Evolutionary conservation across 2,329 filamentous ascomycete species (phyloP), one percentile per base, ranked within the genome.

Genomic region (Apiospora aurea): DNA sequence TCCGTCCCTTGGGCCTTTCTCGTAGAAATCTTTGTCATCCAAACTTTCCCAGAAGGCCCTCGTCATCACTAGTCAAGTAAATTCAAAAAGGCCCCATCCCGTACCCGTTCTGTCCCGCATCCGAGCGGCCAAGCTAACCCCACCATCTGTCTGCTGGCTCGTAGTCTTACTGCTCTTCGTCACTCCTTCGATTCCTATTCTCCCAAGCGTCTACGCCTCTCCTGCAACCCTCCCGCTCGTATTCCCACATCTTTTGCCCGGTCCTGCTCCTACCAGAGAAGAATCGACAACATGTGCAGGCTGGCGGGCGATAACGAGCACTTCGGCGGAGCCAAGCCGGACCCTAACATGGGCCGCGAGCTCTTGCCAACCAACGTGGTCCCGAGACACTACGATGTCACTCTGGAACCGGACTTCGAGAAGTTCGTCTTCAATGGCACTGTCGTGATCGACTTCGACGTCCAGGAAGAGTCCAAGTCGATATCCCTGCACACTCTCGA

Each of bases 311-410:
- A 88, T 75, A 83, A 82, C 68, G 88, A 89, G 74, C 85, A 83
- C 74, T 85, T 87, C 71, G 86, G 85, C 74, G 85, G 88, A 77
- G 89, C 87, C 78, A 85, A 88, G 75, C 87, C 91, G 80, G 86
- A 92, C 77, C 83, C 87, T 70, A 87, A 89, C 57, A 46, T 75
- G 71, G 78, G 77, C 57, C 92, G 96, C 78, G 93, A 97, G 86
- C 92, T 98, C 75, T 88, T 98, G 77, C 96, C 96, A 70, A 91
- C 92, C 83, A 97, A 98, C 80, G 94, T 98, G 79, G 93, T 96
- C 82, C 95, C 96, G n/a, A 84, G 88, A 51, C 95, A 98, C 85
- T 98, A 98, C 84, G 91, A 97, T 82, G 84, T 98, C 77, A 96
- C 94, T 1, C 87, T 98, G 74, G 96, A 98, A 85, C 95, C 96